A percentile compares a stretch with the other conserved stretches of the same genome.
Conservation (phyloP, 2,329 filamentous ascomycete genomes). For the Botrytis medusae region DNA sequence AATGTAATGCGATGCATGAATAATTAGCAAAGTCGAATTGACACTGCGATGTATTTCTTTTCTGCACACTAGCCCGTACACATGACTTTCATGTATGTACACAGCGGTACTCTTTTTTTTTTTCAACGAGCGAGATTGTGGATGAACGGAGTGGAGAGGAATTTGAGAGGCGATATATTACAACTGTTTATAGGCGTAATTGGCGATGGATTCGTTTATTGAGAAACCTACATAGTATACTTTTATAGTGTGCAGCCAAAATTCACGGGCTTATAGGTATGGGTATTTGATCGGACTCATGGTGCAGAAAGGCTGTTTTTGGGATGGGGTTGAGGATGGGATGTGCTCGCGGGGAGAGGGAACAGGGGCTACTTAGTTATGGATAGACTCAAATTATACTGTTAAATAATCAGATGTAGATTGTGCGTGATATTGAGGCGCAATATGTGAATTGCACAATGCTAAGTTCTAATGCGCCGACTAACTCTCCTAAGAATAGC, state of each 20-base stretch:
- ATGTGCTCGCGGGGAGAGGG: not conserved
- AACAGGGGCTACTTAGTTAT: not conserved
- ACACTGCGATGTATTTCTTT: not conserved
- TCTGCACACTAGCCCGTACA: not conserved
- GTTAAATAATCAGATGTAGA: not conserved
- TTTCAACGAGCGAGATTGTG: not conserved
- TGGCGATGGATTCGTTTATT: conserved; percentile 9
- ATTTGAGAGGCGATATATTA: not conserved
- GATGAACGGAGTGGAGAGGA: not conserved
- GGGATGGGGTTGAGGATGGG: not conserved
- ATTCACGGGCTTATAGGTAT: not conserved
- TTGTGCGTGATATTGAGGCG: not conserved
- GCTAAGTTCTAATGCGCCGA: not conserved
- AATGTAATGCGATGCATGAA: conserved; percentile 1
- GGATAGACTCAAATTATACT: conserved; percentile 11
- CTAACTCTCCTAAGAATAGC: not conserved
- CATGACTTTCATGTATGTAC: conserved; percentile 7
- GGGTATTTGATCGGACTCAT: conserved; percentile 9
- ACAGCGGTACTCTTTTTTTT: not conserved
- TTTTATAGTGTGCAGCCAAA: not conserved
- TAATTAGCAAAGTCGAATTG: not conserved
- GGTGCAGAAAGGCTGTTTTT: conserved; percentile 1
- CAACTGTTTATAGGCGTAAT: conserved; percentile 14
- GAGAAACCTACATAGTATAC: not conserved
- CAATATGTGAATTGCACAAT: not conserved